phyloP scores from a whole-genome alignment of 129 eudicot genomes.

The Kitagawia praeruptora region DNA sequence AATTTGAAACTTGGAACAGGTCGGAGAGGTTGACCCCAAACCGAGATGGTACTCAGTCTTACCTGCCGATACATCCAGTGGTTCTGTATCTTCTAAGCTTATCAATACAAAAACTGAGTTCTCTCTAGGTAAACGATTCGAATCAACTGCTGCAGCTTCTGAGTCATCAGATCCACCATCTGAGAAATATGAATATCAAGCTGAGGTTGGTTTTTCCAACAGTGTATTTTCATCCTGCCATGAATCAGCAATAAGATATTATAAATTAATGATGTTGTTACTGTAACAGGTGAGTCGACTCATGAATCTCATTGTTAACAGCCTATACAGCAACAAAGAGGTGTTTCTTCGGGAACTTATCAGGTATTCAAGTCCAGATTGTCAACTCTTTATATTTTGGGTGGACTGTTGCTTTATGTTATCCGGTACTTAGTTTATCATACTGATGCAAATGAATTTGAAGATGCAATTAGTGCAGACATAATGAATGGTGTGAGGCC shows the following conservation, averaged over 20 bases:
- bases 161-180: constrained; percentile 43
- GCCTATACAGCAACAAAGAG: constrained; percentile 87
- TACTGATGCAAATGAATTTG: not conserved
- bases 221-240: not conserved
- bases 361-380: constrained; percentile 39
- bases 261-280: not conserved
- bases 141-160: constrained; percentile 69
- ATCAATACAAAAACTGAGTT: constrained; percentile 25
- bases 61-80: constrained; percentile 17
- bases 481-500: not conserved
- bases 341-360: constrained; percentile 96
- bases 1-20: constrained; percentile 30
- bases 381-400: not conserved
- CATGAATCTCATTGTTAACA: constrained; percentile 95
- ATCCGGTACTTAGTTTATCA: not conserved
- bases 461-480: not conserved
- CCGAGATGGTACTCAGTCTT: constrained; percentile 54
- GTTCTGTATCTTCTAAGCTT: constrained; percentile 23
- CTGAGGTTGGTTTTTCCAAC: constrained; percentile 50
- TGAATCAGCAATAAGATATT: not conserved
- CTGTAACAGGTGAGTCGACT: constrained; percentile 78
- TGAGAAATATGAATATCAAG: constrained; percentile 93
- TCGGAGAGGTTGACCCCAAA: constrained; percentile 35
- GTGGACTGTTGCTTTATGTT: not conserved
- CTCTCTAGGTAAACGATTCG: constrained; percentile 38